phyloP scores from a whole-genome alignment of 75 land plant genomes.

The Selaginella tamariscina region DNA sequence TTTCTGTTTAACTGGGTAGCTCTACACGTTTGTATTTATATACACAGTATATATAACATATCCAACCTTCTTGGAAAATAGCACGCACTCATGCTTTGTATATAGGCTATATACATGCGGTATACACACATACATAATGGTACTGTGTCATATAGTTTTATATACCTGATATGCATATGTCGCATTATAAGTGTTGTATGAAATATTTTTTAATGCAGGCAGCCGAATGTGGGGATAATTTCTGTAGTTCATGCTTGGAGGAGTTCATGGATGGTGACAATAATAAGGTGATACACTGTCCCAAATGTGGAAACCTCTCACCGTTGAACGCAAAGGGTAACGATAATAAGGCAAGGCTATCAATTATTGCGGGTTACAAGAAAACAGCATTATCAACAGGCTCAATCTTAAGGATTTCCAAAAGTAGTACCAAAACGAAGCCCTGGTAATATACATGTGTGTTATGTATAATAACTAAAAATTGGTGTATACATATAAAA shows the following conservation, averaged over 20 bases:
- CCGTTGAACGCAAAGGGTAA: constrained; percentile 33
- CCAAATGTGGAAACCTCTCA: constrained; percentile 59
- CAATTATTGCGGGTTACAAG: constrained; percentile 37
- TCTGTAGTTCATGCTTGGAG: constrained; percentile 62
- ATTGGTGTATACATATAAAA: no score
- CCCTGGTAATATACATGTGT: no score
- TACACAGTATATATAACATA: no score
- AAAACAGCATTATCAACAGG: constrained; percentile 49
- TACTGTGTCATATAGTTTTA: no score
- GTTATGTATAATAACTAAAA: no score
- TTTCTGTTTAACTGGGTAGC: background rate
- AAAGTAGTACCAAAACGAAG: constrained; percentile 87
- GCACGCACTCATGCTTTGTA: no score
- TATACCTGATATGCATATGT: no score
- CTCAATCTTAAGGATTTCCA: constrained; percentile 48
- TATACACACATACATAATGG: no score
- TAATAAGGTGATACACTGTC: constrained; percentile 32
- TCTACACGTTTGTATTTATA: no score
- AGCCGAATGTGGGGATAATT: constrained; percentile 50
- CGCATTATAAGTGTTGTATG: background rate
- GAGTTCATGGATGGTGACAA: constrained; percentile 33
- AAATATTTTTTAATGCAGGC: constrained; percentile 29
- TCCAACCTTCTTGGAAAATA: no score
- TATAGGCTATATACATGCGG: no score
- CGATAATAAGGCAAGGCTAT: constrained; percentile 1